phyloP scores from a whole-genome alignment of 225 moss, liverwort and hornwort genomes.

The Polytrichum commune region DNA sequence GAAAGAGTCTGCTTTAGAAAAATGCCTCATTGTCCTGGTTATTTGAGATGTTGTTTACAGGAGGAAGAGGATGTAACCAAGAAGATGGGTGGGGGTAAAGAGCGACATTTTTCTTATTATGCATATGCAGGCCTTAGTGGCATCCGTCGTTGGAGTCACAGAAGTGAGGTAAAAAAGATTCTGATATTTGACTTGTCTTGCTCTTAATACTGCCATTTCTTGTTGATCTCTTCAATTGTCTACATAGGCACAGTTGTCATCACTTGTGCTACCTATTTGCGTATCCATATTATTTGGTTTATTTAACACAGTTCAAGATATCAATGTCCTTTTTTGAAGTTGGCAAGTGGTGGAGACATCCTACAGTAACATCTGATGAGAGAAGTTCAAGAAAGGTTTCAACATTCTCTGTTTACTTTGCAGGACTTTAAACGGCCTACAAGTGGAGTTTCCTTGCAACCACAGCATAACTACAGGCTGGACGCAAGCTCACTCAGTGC shows the following conservation, averaged over 20 bases:
- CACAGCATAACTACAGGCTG: slow-evolving; percentile 92
- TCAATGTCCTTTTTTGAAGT: too few relatives aligned
- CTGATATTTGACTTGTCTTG: too few relatives aligned
- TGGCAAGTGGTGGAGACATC: too few relatives aligned
- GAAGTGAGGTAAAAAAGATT: slow-evolving; percentile 64
- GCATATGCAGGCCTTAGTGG: slow-evolving; percentile 81
- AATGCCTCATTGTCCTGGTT: background rate
- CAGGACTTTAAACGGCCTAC: slow-evolving; percentile 73
- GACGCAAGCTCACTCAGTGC: slow-evolving; percentile 68
- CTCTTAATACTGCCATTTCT: too few relatives aligned
- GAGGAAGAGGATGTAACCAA: slow-evolving; percentile 68
- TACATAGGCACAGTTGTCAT: too few relatives aligned
- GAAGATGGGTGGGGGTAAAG: slow-evolving; percentile 70
- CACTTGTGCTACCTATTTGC: too few relatives aligned
- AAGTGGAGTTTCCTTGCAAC: slow-evolving; percentile 36
- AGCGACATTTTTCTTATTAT: slow-evolving; percentile 95
- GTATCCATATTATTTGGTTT: too few relatives aligned
- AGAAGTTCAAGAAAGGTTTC: background rate
- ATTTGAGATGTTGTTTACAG: slow-evolving; percentile 29
- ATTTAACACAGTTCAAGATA: too few relatives aligned
- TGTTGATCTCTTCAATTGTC: too few relatives aligned
- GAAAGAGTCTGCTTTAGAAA: too few relatives aligned
- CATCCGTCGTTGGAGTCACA: slow-evolving; percentile 70
- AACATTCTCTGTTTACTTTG: slow-evolving; percentile 9
- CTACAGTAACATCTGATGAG: too few relatives aligned